phyloP scores from a whole-genome alignment of 768 basidiomycete genomes.

The Suillus subaureus region DNA sequence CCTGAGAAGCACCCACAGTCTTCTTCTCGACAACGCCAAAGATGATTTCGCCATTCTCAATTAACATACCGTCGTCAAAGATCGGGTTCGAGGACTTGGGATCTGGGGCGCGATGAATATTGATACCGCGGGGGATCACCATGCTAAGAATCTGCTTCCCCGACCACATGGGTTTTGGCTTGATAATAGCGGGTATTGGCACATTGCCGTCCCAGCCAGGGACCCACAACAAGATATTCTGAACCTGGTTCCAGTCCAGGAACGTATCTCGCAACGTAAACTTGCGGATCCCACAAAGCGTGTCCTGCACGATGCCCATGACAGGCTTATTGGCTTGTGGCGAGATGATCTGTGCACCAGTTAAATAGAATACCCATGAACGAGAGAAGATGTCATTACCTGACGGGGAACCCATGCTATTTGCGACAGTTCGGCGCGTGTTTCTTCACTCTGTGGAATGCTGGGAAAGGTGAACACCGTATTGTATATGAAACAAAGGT shows the following conservation, averaged over 20 bases:
- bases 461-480: constrained; percentile 42
- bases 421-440: constrained; percentile 95
- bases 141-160: constrained; percentile 96
- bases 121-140: constrained; percentile 93
- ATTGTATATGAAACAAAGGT: not conserved
- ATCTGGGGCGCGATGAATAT: constrained; percentile 81
- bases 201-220: constrained; percentile 96
- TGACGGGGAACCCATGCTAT: constrained; percentile 98
- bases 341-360: constrained; percentile 79
- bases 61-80: constrained; percentile 91
- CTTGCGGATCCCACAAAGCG: constrained; percentile 95
- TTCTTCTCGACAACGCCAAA: constrained; percentile 98
- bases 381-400: constrained; percentile 43
- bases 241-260: constrained; percentile 93
- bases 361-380: constrained; percentile 6
- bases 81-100: constrained; percentile 80
- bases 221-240: constrained; percentile 97
- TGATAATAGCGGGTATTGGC: constrained; percentile 92
- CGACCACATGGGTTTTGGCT: constrained; percentile 97
- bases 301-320: constrained; percentile 99
- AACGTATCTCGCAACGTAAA: constrained; percentile 96
- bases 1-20: constrained; percentile 95
- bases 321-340: constrained; percentile 99
- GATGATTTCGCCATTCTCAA: constrained; percentile 95
- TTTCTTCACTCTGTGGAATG: constrained; percentile 98